Evolutionary conservation across 345 rosid genomes (phyloP), one percentile per base, ranked within the genome.

Genomic region (Carallia brachiata): DNA sequence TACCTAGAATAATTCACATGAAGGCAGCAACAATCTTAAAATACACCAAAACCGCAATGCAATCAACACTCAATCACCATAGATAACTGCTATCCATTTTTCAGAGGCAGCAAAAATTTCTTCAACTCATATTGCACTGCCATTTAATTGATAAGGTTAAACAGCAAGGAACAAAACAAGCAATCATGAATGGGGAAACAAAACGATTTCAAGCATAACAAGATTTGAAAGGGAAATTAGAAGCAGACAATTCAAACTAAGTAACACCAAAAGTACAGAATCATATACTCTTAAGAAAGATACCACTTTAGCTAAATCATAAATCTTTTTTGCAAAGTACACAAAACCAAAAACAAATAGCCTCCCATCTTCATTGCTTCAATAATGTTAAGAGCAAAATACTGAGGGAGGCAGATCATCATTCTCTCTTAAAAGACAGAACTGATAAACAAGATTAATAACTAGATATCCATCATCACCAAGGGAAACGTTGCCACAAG

Each of bases 281-380:
- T 12, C 3, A 17, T 58, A 40, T 34, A 27, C 75, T 75, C 86
- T 77, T 80, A 85, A 23, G 82, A 40, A 78, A 40, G 77, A 74
- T 66, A 71, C 76, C 40, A 48, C 70, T 75, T 23, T 77, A 34
- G 52, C 73, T 75, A 66, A 74, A 67, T 72, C 79, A 80, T 80
- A 77, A 23, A 78, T 32, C 75, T 74, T 67, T 62, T 55, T 36
- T 69, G 56, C 66, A 73, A 52, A 73, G 71, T 76, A 79, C 84
- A 76, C 63, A 75, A 44, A 70, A 72, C 78, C 66, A 74, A 59
- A 44, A 70, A 72, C 78, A 68, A 74, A 59, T 69, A 78, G 76
- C 75, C 59, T 74, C 86, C 88, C 90, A 80, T 75, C 78, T 62
- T 72, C 77, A 68, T 48, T 48, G 61, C 36, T 18, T 31, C 28